Evolutionary conservation across 257 asterid genomes (phyloP).

Genomic region (Solanum sejunctum): DNA sequence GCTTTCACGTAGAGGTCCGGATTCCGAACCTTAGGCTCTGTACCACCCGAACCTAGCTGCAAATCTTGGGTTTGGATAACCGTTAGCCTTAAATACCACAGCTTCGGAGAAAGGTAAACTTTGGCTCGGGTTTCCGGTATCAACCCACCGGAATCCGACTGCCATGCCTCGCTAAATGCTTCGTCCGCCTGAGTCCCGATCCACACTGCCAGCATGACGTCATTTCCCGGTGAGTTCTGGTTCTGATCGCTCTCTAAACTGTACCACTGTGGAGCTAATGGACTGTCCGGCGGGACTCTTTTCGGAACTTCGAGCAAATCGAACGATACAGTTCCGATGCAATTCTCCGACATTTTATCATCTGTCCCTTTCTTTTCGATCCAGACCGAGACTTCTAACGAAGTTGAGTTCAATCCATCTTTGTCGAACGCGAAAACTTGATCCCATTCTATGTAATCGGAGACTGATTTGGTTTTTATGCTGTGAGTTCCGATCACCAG

Average conservation of each 20-base stretch:
- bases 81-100: conserved; percentile 92
- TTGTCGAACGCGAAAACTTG: conserved; percentile 87
- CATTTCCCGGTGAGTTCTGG: conserved; percentile 39
- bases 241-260: conserved; percentile 37
- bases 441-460: conserved; percentile 49
- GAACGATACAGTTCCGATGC: conserved; percentile 61
- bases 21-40: conserved; percentile 49
- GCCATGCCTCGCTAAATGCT: conserved; percentile 97
- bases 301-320: conserved; percentile 81
- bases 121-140: conserved; percentile 93
- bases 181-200: conserved; percentile 85
- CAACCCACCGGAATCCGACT: conserved; percentile 87
- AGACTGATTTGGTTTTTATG: conserved; percentile 37
- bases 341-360: conserved; percentile 1
- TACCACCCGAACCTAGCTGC: conserved; percentile 38
- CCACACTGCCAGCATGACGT: conserved; percentile 86
- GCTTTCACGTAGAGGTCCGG: conserved; percentile 74
- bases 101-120: conserved; percentile 89
- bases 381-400: conserved; percentile 51
- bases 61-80: conserved; percentile 97
- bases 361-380: conserved; percentile 34
- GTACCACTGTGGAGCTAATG: conserved; percentile 93
- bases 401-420: conserved; percentile 62
- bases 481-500: conserved; percentile 79
- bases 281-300: conserved; percentile 87